Percentiles rank a stretch among this genome's conserved stretches.
These are phyloP conservation scores for Picea abies DNA, from an alignment of 83 land plant genomes.

Conservation along the genomic window DNA sequence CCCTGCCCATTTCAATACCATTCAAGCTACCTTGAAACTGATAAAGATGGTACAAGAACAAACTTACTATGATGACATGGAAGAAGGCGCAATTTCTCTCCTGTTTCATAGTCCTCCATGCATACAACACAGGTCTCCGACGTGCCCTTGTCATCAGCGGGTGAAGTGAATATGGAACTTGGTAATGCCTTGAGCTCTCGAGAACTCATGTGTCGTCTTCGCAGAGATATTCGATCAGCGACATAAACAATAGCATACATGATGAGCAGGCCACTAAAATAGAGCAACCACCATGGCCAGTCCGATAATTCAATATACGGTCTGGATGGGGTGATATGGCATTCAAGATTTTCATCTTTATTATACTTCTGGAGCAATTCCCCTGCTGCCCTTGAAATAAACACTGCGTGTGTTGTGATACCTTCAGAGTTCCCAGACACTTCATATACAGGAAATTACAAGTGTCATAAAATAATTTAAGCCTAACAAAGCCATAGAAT, in stretches of 20 bases:
- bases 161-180: constrained; percentile 64
- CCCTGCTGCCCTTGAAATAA: constrained; percentile 71
- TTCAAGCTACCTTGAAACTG: too few relatives aligned
- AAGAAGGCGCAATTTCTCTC: constrained; percentile 79
- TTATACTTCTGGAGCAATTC: constrained; percentile 45
- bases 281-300: constrained; percentile 67
- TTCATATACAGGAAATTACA: constrained; percentile 27
- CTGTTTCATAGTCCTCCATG: constrained; percentile 80
- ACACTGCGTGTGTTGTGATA: constrained; percentile 73
- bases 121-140: constrained; percentile 85
- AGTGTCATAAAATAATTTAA: not conserved
- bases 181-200: constrained; percentile 74
- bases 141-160: constrained; percentile 62
- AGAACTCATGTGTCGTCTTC: constrained; percentile 56
- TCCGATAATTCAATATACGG: constrained; percentile 71
- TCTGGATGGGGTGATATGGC: constrained; percentile 64
- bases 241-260: constrained; percentile 85
- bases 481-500: not conserved
- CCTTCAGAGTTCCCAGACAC: constrained; percentile 81
- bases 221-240: constrained; percentile 64
- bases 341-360: constrained; percentile 28
- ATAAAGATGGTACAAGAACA: not conserved
- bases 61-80: constrained; percentile 87
- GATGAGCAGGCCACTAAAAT: constrained; percentile 77
- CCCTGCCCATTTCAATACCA: too few relatives aligned